Evolutionary conservation across 139 green algal species (phyloP), one percentile per base, ranked within the genome.

Genomic region (Chlamydomonas applanata): DNA sequence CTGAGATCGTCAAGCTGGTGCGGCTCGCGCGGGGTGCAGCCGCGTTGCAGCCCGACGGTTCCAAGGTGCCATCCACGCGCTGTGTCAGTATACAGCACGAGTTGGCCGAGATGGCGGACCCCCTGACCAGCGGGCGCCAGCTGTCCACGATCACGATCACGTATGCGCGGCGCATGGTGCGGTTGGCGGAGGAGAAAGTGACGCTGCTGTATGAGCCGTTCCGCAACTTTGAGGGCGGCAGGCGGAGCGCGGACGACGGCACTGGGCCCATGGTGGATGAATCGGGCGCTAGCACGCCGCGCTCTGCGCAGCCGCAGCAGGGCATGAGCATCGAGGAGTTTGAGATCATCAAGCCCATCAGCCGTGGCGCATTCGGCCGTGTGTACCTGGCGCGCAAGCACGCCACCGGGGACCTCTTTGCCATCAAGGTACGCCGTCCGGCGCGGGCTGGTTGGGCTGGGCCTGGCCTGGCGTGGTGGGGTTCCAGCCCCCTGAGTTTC

Each of bases 301-400:
- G 76, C 77, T 76, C 53, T 67, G 65, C 19, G 52, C 68, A 30
- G 29, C 61, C 49, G 33, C 64, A 57, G 76, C 83, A 79, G 16
- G 81, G 77, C 74, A 87, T 87, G 83, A 79, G 72, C 67, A 94
- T 97, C 54, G 81, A 97, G 29, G 95, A 99, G 69, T 99, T 98
- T 86, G 88, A 97, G 46, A 92, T 98, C 71, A 83, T 99, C 44
- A 97, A 98, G 80, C 95, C 94, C 66, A 98, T 99, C 76, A 94
- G 83, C 81, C 78, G 90, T 0, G 95, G 95, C 16, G 95, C 95
- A 1, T 98, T 95, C 85, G 95, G 95, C 0, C 84, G 94, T 1
- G 95, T 99, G 40, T 98, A 97, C 79, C 87, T 98, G 19, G 94
- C 90, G 1, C 78, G 85, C 63, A 98, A 99, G 79, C 81, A 85